Conservation (phyloP, 2,329 filamentous ascomycete species). For the Paraconiothyrium sp. region DNA sequence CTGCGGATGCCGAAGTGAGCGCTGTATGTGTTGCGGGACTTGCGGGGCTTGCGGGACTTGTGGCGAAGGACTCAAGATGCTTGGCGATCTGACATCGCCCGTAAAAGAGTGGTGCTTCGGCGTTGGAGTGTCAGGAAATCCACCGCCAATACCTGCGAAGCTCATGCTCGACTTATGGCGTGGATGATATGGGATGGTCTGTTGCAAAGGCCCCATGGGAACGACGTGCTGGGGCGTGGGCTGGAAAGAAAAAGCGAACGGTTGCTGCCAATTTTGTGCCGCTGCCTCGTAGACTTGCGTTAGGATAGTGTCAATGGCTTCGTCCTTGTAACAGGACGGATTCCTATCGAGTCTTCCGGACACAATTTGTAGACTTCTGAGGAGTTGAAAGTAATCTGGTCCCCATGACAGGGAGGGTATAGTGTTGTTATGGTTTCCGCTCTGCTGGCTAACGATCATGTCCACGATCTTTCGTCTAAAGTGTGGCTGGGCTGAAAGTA, state of each 20-base stretch:
- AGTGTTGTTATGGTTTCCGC: neutral
- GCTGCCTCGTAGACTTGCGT: slow-evolving; percentile 10
- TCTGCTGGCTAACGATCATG: neutral
- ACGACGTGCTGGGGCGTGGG: neutral
- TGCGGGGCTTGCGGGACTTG: neutral
- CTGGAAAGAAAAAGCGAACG: neutral
- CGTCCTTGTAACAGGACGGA: neutral
- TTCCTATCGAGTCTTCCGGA: neutral
- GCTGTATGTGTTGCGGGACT: neutral
- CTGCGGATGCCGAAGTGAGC: neutral
- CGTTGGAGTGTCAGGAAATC: slow-evolving; percentile 1
- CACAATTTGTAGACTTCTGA: slow-evolving; percentile 6
- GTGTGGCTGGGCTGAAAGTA: slow-evolving; percentile 4
- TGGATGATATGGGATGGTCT: neutral
- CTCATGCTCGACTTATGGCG: neutral
- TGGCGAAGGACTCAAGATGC: neutral
- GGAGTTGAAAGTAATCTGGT: neutral
- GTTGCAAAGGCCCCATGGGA: neutral
- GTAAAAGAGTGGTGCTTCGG: slow-evolving; percentile 3
- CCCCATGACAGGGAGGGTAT: slow-evolving; percentile 10
- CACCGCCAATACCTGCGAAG: slow-evolving; percentile 10
- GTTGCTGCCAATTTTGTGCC: slow-evolving; percentile 8
- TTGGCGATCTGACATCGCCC: neutral
- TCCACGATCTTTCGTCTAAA: slow-evolving; percentile 3
- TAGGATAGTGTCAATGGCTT: neutral